These are phyloP conservation scores for Erythrophleum ivorense DNA, from an alignment of 331 rosid genomes.

Conservation along the genomic window DNA sequence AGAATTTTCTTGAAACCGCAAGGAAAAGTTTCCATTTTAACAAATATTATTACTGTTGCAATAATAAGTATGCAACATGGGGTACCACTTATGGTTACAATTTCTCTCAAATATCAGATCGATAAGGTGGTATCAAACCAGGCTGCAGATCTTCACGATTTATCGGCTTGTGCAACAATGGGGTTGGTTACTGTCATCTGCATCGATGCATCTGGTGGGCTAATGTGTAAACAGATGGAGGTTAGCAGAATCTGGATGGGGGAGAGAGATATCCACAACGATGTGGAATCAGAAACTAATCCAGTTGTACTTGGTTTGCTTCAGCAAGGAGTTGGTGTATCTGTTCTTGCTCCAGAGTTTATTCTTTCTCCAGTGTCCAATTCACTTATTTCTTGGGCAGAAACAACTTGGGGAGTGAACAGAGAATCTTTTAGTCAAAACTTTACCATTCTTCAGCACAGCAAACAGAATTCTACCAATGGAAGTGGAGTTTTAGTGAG, in stretches of 20 bases:
- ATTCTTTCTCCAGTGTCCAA: constrained; percentile 24
- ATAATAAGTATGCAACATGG: constrained; percentile 66
- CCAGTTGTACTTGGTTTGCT: constrained; percentile 38
- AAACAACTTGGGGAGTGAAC: constrained; percentile 31
- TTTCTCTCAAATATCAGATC: constrained; percentile 51
- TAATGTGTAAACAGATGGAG: constrained; percentile 38
- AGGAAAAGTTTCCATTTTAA: constrained; percentile 53
- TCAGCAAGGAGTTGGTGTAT: constrained; percentile 35
- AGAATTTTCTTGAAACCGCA: constrained; percentile 45
- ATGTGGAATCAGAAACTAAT: constrained; percentile 12
- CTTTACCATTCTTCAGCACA: constrained; percentile 30
- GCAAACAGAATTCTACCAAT: constrained; percentile 35
- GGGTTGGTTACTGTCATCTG: constrained; percentile 62
- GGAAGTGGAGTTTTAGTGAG: constrained; percentile 48
- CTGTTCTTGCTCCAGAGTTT: constrained; percentile 5
- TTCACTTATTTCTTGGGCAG: constrained; percentile 46
- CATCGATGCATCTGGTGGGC: constrained; percentile 55
- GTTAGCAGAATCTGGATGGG: constrained; percentile 55
- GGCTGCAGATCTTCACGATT: constrained; percentile 42
- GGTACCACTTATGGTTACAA: constrained; percentile 54
- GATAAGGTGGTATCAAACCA: constrained; percentile 28
- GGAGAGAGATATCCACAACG: constrained; percentile 42
- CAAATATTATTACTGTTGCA: constrained; percentile 38
- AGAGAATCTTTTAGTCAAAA: not conserved
- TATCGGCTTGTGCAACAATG: constrained; percentile 65